phyloP scores from a whole-genome alignment of 1,284 basidiomycete species.

The Microbotryomycetes sp. region DNA sequence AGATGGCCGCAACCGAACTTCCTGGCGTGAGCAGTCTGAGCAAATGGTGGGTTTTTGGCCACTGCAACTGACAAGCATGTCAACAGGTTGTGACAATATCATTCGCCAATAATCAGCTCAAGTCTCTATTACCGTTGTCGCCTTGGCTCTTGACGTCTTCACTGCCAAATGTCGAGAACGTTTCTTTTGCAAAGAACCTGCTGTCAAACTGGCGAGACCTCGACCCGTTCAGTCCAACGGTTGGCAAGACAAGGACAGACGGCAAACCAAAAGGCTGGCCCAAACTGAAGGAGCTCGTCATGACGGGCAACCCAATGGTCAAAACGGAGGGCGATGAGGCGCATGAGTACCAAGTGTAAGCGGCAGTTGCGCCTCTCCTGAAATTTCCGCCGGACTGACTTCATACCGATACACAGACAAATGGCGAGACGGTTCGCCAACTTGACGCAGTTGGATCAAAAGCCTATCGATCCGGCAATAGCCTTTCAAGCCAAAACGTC shows the following conservation, averaged over 20 bases:
- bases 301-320: conserved; percentile 68
- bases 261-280: conserved; percentile 40
- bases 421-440: conserved; percentile 61
- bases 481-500: conserved; percentile 12
- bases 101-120: conserved; percentile 55
- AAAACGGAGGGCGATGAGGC: conserved; percentile 51
- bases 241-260: conserved; percentile 22
- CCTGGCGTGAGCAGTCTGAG: conserved; percentile 52
- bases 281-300: conserved; percentile 61
- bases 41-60: neutral
- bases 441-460: conserved; percentile 64
- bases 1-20: conserved; percentile 66
- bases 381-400: conserved; percentile 18
- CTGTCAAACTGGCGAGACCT: conserved; percentile 60
- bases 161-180: conserved; percentile 63
- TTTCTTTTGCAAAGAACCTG: conserved; percentile 70
- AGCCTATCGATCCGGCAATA: conserved; percentile 49
- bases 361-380: conserved; percentile 27
- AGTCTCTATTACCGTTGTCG: conserved; percentile 48
- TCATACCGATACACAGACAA: conserved; percentile 49
- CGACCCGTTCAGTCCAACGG: conserved; percentile 46
- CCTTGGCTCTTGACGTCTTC: conserved; percentile 52
- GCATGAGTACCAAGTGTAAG: conserved; percentile 60
- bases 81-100: conserved; percentile 68
- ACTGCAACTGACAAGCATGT: conserved; percentile 5